A percentile compares a stretch with the other conserved stretches of the same genome.
These are phyloP conservation scores for Neocallimastix lanati DNA, from an alignment of 192 early-diverging fungal species.

Conservation along the genomic window DNA sequence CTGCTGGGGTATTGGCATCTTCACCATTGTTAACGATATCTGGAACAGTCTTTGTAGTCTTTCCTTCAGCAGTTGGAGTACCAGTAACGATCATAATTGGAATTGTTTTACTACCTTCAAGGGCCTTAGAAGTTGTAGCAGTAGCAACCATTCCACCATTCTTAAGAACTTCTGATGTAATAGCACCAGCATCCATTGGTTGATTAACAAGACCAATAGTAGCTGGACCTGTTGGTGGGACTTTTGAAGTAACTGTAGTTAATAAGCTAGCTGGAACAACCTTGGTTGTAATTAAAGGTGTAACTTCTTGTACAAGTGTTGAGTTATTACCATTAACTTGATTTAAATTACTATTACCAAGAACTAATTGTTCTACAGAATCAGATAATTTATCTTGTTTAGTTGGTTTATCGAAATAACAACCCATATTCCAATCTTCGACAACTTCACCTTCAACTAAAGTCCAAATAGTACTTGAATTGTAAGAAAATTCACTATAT, in stretches of 20 bases:
- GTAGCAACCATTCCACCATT: too few species aligned
- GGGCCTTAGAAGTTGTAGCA: too few species aligned
- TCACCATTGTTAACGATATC: too few species aligned
- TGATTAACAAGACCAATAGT: background rate
- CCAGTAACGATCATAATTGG: too few species aligned
- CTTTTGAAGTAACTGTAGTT: background rate
- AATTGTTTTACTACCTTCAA: too few species aligned
- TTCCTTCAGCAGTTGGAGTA: too few species aligned
- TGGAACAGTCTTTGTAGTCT: background rate
- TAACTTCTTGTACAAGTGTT: background rate
- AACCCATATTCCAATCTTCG: background rate
- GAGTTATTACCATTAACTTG: background rate
- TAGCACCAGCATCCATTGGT: background rate
- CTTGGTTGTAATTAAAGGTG: background rate
- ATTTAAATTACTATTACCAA: background rate
- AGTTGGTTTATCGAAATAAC: background rate
- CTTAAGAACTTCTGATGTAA: background rate
- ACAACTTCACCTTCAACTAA: background rate
- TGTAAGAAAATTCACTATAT: background rate
- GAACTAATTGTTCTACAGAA: background rate
- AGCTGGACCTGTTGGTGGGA: background rate
- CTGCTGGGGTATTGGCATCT: too few species aligned
- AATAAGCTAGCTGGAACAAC: background rate
- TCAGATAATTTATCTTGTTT: background rate
- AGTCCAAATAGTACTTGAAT: background rate